Conservation (phyloP, 2,329 filamentous ascomycete genomes). For the Colletotrichum costaricense region DNA sequence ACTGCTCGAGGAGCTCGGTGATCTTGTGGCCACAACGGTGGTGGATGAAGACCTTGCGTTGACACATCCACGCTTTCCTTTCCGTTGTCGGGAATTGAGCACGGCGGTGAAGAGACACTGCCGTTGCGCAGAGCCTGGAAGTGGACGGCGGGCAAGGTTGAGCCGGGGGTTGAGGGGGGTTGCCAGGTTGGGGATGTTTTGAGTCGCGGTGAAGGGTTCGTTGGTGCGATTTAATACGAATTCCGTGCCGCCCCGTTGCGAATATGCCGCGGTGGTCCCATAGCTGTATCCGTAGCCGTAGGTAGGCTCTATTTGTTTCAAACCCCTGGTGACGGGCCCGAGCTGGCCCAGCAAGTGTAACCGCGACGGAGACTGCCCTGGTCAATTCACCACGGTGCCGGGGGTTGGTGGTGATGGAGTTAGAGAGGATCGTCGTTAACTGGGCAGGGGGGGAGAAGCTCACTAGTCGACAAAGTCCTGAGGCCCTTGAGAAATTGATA, state of each 20-base stretch:
- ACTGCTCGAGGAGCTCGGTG: slow-evolving; percentile 42
- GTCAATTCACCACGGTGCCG: neutral
- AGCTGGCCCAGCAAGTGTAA: neutral
- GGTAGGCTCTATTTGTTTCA: neutral
- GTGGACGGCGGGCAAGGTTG: neutral
- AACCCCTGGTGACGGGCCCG: neutral
- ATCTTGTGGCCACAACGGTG: slow-evolving; percentile 47
- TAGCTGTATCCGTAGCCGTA: no score
- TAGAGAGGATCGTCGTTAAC: neutral
- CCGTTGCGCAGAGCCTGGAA: no score
- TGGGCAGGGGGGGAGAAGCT: neutral
- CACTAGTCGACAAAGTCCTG: neutral
- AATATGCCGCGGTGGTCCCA: neutral
- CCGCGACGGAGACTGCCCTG: neutral
- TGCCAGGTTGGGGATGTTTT: no score
- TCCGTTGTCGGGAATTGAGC: neutral
- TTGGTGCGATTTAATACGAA: neutral
- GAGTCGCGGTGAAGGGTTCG: no score
- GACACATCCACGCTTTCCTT: slow-evolving; percentile 39
- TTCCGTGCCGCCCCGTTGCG: neutral
- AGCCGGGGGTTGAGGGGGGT: no score
- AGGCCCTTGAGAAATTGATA: neutral
- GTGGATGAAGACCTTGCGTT: slow-evolving; percentile 45
- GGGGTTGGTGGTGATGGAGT: neutral
- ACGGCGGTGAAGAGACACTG: neutral